Percentiles rank a stretch among this genome's conserved stretches.
These are phyloP conservation scores for Rhodofomes roseus DNA, from an alignment of 1,284 basidiomycete genomes.

Conservation along the genomic window DNA sequence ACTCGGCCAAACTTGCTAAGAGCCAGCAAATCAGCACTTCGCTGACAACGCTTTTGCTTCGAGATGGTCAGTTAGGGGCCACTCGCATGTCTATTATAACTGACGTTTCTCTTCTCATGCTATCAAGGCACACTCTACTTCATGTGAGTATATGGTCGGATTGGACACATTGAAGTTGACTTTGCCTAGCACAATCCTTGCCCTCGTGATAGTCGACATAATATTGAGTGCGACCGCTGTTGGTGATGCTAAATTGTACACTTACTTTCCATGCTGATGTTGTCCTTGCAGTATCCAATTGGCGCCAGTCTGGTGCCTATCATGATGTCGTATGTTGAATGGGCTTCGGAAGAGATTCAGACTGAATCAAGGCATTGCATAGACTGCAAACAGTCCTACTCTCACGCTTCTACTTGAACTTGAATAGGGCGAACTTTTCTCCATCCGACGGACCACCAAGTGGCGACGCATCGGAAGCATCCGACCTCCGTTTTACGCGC, in stretches of 20 bases:
- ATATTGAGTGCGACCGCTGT: not conserved
- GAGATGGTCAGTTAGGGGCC: not conserved
- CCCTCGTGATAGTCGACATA: not conserved
- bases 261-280: not conserved
- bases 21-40: not conserved
- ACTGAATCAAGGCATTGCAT: not conserved
- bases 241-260: not conserved
- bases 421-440: not conserved
- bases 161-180: not conserved
- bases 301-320: not conserved
- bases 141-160: not conserved
- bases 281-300: not conserved
- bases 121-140: not conserved
- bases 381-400: not conserved
- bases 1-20: not conserved
- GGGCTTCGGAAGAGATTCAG: not conserved
- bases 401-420: not conserved
- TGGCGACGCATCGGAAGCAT: not conserved
- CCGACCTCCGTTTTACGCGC: not conserved
- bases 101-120: not conserved
- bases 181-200: not conserved
- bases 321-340: not conserved
- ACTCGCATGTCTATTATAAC: not conserved
- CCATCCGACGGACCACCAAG: not conserved
- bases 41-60: not conserved